phyloP scores from a whole-genome alignment of 75 land plant genomes.

The Pinus albicaulis region DNA sequence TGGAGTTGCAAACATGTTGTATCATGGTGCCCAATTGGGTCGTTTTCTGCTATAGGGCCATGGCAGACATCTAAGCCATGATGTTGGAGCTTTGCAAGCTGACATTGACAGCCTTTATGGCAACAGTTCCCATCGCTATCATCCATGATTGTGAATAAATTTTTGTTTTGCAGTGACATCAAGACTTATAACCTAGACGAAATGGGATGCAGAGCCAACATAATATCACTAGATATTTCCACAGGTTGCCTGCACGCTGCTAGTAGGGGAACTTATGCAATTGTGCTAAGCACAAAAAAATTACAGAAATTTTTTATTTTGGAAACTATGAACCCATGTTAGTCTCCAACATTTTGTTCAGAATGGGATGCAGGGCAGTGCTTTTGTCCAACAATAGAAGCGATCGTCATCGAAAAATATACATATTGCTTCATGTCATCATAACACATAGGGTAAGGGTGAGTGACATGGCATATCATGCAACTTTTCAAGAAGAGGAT shows the following conservation, averaged over 20 bases:
- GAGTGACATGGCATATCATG: slow-evolving; percentile 31
- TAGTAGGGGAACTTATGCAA: slow-evolving; percentile 22
- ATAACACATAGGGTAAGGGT: slow-evolving; percentile 49
- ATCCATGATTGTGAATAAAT: slow-evolving; percentile 49
- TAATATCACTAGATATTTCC: slow-evolving; percentile 42
- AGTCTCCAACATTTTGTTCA: slow-evolving; percentile 37
- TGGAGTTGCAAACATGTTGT: too few relatives aligned
- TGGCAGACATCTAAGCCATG: too few relatives aligned
- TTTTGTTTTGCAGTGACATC: slow-evolving; percentile 34
- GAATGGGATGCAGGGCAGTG: slow-evolving; percentile 59
- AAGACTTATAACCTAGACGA: slow-evolving; percentile 36
- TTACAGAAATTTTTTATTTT: slow-evolving; percentile 41
- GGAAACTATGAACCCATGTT: slow-evolving; percentile 49
- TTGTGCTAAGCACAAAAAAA: slow-evolving; percentile 52
- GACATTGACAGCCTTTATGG: too few relatives aligned
- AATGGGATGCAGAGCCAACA: slow-evolving; percentile 56
- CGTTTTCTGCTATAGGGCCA: too few relatives aligned
- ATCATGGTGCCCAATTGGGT: too few relatives aligned
- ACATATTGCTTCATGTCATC: slow-evolving; percentile 33
- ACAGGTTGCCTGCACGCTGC: slow-evolving; percentile 29
- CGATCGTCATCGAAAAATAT: slow-evolving; percentile 43
- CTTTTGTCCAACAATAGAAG: slow-evolving; percentile 33
- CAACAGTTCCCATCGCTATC: slow-evolving; percentile 57
- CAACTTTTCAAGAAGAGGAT: slow-evolving; percentile 45
- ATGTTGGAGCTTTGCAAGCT: too few relatives aligned